These are phyloP conservation scores for Nepenthes mirabilis DNA, from an alignment of 148 eudicot genomes.

Conservation along the genomic window DNA sequence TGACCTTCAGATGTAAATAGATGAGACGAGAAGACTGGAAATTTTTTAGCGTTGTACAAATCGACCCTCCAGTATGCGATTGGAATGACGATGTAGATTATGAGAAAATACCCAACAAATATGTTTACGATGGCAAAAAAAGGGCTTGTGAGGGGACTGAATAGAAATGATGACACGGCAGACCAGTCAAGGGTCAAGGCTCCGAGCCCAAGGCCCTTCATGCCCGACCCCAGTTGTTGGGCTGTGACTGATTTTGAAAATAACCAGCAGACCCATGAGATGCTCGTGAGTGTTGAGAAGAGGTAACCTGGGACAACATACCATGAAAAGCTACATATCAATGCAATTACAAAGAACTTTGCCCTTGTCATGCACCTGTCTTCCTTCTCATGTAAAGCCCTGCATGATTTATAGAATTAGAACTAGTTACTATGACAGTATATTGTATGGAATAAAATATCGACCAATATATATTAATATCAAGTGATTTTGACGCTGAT, in stretches of 20 bases:
- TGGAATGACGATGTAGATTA: conserved; percentile 65
- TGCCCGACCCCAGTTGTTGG: conserved; percentile 86
- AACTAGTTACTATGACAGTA: not conserved
- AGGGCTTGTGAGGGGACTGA: conserved; percentile 73
- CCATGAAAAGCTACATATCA: conserved; percentile 69
- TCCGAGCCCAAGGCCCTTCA: conserved; percentile 73
- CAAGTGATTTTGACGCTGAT: too few species aligned
- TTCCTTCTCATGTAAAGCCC: conserved; percentile 84
- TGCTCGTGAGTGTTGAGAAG: conserved; percentile 61
- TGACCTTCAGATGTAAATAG: conserved; percentile 60
- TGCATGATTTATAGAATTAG: conserved; percentile 14
- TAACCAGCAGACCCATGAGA: conserved; percentile 88
- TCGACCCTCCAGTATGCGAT: conserved; percentile 72
- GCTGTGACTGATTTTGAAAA: conserved; percentile 77
- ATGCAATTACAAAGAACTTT: conserved; percentile 70
- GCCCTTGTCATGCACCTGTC: conserved; percentile 49
- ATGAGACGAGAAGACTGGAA: conserved; percentile 81
- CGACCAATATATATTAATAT: too few species aligned
- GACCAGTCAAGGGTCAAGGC: conserved; percentile 85
- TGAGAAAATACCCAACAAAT: conserved; percentile 43
- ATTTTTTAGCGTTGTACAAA: conserved; percentile 47
- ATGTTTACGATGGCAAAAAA: conserved; percentile 75
- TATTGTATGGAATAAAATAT: too few species aligned
- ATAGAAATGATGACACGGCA: conserved; percentile 64
- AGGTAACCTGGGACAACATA: conserved; percentile 73